Conservation (phyloP, 306 rosid species). For the Quercus rubra region DNA sequence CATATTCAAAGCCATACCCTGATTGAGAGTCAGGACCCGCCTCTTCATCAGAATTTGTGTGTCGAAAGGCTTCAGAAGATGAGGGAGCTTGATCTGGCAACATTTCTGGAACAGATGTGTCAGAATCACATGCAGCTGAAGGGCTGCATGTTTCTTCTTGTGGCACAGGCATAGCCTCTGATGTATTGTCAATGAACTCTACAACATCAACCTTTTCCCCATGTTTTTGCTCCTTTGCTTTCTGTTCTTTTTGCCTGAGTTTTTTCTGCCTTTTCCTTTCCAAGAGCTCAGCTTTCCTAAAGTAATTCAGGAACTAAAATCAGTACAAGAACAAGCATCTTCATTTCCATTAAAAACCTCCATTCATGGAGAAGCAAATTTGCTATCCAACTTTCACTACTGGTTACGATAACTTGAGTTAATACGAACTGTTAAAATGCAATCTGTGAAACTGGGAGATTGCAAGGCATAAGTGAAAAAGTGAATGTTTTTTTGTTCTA, state of each 20-base stretch:
- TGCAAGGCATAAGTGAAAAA: background rate
- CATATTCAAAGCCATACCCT: constrained; percentile 23
- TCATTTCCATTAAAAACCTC: background rate
- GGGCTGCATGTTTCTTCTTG: constrained; percentile 39
- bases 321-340: constrained; percentile 13
- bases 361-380: constrained; percentile 10
- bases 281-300: constrained; percentile 69
- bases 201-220: constrained; percentile 39
- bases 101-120: constrained; percentile 24
- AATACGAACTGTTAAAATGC: background rate
- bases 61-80: constrained; percentile 30
- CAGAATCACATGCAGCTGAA: constrained; percentile 32
- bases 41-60: constrained; percentile 37
- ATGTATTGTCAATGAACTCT: constrained; percentile 25
- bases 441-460: background rate
- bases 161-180: constrained; percentile 29
- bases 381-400: background rate
- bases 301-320: constrained; percentile 15
- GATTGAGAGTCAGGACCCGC: constrained; percentile 28
- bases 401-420: background rate
- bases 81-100: constrained; percentile 30
- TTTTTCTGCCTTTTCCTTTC: constrained; percentile 75
- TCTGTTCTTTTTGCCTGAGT: constrained; percentile 75
- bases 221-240: constrained; percentile 46
- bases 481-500: background rate